Conservation (phyloP, 305 asterid genomes). For the Plantago coronopus region DNA sequence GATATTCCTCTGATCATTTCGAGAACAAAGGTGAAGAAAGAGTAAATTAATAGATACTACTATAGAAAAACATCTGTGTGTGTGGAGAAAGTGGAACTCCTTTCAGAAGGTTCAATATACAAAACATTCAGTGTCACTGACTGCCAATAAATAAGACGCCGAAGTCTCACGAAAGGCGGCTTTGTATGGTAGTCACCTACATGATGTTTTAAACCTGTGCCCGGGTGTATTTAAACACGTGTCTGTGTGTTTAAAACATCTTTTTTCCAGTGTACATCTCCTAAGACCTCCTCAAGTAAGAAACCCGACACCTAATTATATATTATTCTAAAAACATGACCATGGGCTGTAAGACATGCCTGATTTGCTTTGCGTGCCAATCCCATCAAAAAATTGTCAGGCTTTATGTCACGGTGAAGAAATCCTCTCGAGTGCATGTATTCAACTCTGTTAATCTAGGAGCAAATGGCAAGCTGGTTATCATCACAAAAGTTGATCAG, state of each 20-base stretch:
- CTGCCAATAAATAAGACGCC: no score
- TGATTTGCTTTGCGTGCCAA: slow-evolving; percentile 98
- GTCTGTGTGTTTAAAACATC: no score
- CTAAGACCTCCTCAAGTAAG: no score
- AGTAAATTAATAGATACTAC: no score
- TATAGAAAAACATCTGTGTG: neutral
- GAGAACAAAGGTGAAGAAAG: no score
- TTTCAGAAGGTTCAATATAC: neutral
- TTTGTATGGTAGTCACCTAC: no score
- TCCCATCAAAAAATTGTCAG: slow-evolving; percentile 96
- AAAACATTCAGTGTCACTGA: no score
- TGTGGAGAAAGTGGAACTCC: neutral
- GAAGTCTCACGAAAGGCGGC: no score
- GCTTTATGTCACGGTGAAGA: slow-evolving; percentile 99
- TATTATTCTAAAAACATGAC: slow-evolving; percentile 10
- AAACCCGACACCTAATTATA: no score
- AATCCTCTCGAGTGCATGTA: slow-evolving; percentile 97
- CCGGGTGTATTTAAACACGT: no score
- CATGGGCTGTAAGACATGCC: slow-evolving; percentile 40
- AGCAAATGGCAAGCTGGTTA: slow-evolving; percentile 20
- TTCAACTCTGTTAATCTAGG: slow-evolving; percentile 91
- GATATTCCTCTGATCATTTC: neutral
- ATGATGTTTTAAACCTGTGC: no score
- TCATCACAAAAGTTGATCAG: slow-evolving; percentile 15
- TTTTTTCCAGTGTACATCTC: no score